Evolutionary conservation across 2,329 filamentous ascomycete genomes (phyloP).

Genomic region (Massarina eburnea): DNA sequence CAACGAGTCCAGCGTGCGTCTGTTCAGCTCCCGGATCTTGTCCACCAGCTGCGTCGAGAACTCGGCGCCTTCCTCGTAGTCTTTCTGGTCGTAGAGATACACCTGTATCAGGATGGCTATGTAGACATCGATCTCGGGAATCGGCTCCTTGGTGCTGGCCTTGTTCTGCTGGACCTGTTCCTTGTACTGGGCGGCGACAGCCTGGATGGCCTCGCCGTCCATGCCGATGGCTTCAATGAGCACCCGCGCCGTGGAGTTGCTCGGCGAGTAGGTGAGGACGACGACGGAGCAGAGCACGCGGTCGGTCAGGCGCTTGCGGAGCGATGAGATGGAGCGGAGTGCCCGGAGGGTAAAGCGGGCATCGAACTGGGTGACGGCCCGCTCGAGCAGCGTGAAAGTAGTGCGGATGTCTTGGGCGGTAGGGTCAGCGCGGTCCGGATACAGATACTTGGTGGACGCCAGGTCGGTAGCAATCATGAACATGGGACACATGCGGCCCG

Average conservation of each 20-base stretch:
- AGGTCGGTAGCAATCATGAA: conserved; percentile 34
- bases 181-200: conserved; percentile 54
- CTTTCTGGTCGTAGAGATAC: conserved; percentile 81
- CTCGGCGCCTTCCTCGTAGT: conserved; percentile 75
- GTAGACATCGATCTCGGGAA: conserved; percentile 88
- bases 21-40: conserved; percentile 84
- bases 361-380: conserved; percentile 90
- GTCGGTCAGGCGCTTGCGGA: conserved; percentile 85
- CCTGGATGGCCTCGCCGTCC: conserved; percentile 64
- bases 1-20: conserved; percentile 89
- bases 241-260: conserved; percentile 67
- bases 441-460: conserved; percentile 29
- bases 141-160: conserved; percentile 68
- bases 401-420: conserved; percentile 77
- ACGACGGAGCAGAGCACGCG: conserved; percentile 81
- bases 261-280: conserved; percentile 73
- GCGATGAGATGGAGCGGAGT: conserved; percentile 89
- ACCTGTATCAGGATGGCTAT: conserved; percentile 77
- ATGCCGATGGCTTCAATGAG: conserved; percentile 71
- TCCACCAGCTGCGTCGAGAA: conserved; percentile 85
- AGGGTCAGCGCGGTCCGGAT: conserved; percentile 30
- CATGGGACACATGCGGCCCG: conserved; percentile 31
- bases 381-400: conserved; percentile 89
- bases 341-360: conserved; percentile 92
- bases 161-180: conserved; percentile 68